These are phyloP conservation scores for Monilinia polystroma DNA, from an alignment of 2,329 filamentous ascomycete genomes.

Conservation along the genomic window DNA sequence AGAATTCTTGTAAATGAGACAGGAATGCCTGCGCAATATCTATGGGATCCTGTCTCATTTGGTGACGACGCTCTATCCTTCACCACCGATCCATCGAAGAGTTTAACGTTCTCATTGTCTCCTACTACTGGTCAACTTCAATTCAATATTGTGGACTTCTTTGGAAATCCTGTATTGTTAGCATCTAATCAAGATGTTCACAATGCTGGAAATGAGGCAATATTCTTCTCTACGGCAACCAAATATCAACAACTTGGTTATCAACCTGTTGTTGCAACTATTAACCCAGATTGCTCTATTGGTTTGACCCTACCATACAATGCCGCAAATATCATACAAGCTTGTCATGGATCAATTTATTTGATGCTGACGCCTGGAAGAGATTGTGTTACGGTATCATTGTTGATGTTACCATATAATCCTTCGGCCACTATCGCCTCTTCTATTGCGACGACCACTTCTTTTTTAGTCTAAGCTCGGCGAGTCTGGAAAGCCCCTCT, in stretches of 20 bases:
- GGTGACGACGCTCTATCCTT: constrained; percentile 27
- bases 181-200: constrained; percentile 28
- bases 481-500: constrained; percentile 18
- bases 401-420: constrained; percentile 19
- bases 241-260: constrained; percentile 21
- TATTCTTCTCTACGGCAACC: constrained; percentile 26
- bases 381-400: constrained; percentile 1
- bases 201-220: constrained; percentile 27
- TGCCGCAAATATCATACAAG: constrained; percentile 21
- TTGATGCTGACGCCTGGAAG: constrained; percentile 5
- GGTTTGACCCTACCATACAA: constrained; percentile 26
- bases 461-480: constrained; percentile 24
- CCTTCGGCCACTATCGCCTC: neutral
- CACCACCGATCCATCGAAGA: constrained; percentile 19
- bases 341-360: constrained; percentile 17
- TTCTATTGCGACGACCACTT: neutral
- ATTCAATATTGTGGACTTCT: constrained; percentile 25
- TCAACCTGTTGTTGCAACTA: constrained; percentile 24
- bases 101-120: constrained; percentile 26
- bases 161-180: constrained; percentile 23
- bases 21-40: constrained; percentile 23
- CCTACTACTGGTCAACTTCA: constrained; percentile 24
- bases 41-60: constrained; percentile 26
- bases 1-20: constrained; percentile 26
- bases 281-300: constrained; percentile 27